Base-by-base conservation (phyloP, 306 rosid species). In the Rubus idaeus region DNA sequence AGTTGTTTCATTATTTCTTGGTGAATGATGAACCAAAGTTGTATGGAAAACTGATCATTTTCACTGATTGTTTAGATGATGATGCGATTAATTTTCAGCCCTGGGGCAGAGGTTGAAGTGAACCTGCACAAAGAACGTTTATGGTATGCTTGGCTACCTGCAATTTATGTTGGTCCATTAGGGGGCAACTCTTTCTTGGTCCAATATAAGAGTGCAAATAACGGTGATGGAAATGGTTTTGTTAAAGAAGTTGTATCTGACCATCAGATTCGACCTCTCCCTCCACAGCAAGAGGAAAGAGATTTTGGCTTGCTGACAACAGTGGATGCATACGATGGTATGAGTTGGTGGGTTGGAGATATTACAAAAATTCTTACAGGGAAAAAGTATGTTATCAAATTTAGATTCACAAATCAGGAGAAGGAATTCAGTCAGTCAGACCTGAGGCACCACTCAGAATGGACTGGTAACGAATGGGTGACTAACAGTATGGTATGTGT, bases 201-300 rank as follows among this genome's bases (percentile, higher is more conserved):
- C 12, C 75, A 39, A 20, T 77, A 30, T 68, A 60, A n/a, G 75
- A 58, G 18, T 10, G 16, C 12, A 16, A 18, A 10, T 3, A 45
- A 35, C 30, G 1, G 1, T 4, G 50, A 57, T 49, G 68, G 20
- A 42, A 42, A 63, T 14, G 47, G 18, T 39, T 1, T 53, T 51
- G 67, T 8, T 21, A 76, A 58, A 68, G 26, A 3, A 11, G 55
- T 30, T 18, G 75, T 77, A 13, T 3, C 10, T 3, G 4, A 6
- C 41, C 51, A 77, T 30, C 81, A 77, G 69, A 56, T 77, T 42
- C 81, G 75, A 21, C 81, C 75, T 77, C 16, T 4, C n/a, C 81
- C 70, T 45, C 81, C 75, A 18, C 44, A 46, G 0, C 23, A 12
- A 6, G 60, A 58, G 30, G 68, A 40, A 9, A 42, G 10, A 17